Evolutionary conservation across 169 alveolate species (phyloP).

Genomic region (Babesia caballi): DNA sequence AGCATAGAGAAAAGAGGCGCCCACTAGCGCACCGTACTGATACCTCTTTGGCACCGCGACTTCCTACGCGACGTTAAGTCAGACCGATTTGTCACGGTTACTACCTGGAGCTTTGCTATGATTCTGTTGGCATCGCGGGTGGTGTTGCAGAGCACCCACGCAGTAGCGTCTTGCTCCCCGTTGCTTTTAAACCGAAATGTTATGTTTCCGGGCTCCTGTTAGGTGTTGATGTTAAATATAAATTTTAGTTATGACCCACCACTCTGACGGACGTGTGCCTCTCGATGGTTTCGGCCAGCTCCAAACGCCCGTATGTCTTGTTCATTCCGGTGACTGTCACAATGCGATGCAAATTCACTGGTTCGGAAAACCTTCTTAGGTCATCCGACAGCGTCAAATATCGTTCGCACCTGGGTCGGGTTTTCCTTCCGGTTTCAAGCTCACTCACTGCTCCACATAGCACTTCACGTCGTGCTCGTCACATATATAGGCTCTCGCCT

Average conservation of each 20-base stretch:
- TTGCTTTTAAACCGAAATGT: conserved; percentile 73
- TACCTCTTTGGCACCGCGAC: conserved; percentile 74
- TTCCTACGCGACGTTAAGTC: conserved; percentile 28
- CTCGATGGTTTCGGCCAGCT: conserved; percentile 66
- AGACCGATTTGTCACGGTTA: background rate
- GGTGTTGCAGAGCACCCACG: conserved; percentile 72
- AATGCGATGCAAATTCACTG: conserved; percentile 67
- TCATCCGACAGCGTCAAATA: conserved; percentile 75
- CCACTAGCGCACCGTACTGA: conserved; percentile 70
- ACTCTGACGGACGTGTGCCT: conserved; percentile 63
- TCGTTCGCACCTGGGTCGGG: conserved; percentile 68
- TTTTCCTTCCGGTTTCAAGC: background rate
- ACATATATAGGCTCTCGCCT: conserved; percentile 70
- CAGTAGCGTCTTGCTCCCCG: conserved; percentile 77
- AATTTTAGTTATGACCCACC: no score
- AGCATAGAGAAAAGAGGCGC: conserved; percentile 73
- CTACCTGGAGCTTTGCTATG: conserved; percentile 68
- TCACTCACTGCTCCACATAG: conserved; percentile 72
- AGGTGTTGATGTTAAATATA: no score
- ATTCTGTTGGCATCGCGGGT: conserved; percentile 67
- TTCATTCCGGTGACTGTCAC: conserved; percentile 76
- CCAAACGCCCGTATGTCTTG: conserved; percentile 75
- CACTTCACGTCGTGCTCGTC: conserved; percentile 77
- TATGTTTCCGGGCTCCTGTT: conserved; percentile 58
- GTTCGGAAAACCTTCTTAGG: conserved; percentile 69